Evolutionary conservation across 305 asterid genomes (phyloP), one percentile per base, ranked within the genome.

Genomic region (Galium porrigens): DNA sequence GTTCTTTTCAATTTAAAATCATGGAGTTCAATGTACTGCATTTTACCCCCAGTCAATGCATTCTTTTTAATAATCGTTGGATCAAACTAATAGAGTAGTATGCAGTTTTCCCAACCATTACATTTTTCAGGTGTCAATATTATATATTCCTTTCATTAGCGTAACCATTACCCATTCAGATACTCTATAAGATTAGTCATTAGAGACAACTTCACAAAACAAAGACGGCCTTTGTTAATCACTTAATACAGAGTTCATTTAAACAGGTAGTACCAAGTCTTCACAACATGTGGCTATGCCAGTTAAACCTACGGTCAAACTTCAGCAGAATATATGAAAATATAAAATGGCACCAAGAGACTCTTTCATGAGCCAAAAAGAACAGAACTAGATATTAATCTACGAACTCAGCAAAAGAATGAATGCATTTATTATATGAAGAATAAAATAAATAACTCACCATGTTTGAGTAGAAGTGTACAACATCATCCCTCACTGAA

Each of bases 401-500:
- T 29, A 4, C 39, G 11, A 32, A 30, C 36, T 58, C 20, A 33
- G 63, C 14, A 4, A 58, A 32, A 5, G 37, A 58, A 34, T 33
- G 10, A 4, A 7, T 15, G 25, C 14, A 57, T 14, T 29, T 17
- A 55, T 56, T 4, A 32, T 0, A 27, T 29, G 64, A 48, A 72
- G 63, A 56, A 63, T 32, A 20, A 53, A 49, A 57, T 49, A 61
- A 29, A 33, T 36, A 20, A 70, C 82, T 79, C 75, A 86, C 96
- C 81, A 72, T 48, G 58, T 76, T 62, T 73, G 65, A 76, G 73
- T 92, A 92, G 78, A 84, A 92, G 30, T 58, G 74, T 78, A 80
- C 72, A 68, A 92, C 96, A 3, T 92, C 95, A 32, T 77, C 73
- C 77, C 96, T 81, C 64, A 89, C 75, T 0, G 99, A 92, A 79